Conservation (phyloP, 2,329 filamentous ascomycete species). For the Stemphylium beticola region DNA sequence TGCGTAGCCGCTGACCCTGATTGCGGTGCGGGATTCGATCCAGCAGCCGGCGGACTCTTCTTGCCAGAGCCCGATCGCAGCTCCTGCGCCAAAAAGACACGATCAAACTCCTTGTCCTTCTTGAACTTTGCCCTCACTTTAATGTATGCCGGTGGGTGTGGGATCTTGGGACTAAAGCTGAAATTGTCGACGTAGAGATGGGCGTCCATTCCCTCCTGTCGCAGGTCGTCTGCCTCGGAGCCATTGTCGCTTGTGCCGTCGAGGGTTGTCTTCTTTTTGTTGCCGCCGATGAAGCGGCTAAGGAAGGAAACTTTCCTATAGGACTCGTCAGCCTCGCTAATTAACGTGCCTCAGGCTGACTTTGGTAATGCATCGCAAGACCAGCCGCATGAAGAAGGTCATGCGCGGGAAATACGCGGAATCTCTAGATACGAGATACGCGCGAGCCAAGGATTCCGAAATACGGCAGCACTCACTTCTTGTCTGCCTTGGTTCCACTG, state of each 20-base stretch:
- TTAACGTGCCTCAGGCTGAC: conserved; percentile 25
- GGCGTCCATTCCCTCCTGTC: conserved; percentile 82
- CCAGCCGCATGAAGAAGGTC: conserved; percentile 10
- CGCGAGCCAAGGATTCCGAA: conserved; percentile 3
- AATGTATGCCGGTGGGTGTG: conserved; percentile 89
- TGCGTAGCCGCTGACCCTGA: conserved; percentile 48
- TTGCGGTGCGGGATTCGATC: conserved; percentile 36
- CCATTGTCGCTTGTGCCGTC: conserved; percentile 64
- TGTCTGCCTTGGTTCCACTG: conserved; percentile 38
- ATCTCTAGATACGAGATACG: background rate
- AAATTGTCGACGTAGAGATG: conserved; percentile 75
- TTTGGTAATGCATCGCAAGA: conserved; percentile 38
- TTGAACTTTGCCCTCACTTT: conserved; percentile 83
- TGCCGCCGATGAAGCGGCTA: conserved; percentile 77
- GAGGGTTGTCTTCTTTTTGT: conserved; percentile 71
- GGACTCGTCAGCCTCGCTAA: conserved; percentile 23
- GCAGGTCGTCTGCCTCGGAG: conserved; percentile 70
- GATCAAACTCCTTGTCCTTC: conserved; percentile 80
- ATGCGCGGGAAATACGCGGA: conserved; percentile 1
- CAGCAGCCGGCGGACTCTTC: conserved; percentile 31
- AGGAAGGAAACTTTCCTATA: conserved; percentile 87
- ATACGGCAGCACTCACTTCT: conserved; percentile 41
- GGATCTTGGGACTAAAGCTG: conserved; percentile 84
- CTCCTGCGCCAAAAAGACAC: conserved; percentile 90
- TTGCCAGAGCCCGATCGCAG: conserved; percentile 64